Evolutionary conservation across 2,329 filamentous ascomycete species (phyloP).

Genomic region (Coleophoma crateriformis): DNA sequence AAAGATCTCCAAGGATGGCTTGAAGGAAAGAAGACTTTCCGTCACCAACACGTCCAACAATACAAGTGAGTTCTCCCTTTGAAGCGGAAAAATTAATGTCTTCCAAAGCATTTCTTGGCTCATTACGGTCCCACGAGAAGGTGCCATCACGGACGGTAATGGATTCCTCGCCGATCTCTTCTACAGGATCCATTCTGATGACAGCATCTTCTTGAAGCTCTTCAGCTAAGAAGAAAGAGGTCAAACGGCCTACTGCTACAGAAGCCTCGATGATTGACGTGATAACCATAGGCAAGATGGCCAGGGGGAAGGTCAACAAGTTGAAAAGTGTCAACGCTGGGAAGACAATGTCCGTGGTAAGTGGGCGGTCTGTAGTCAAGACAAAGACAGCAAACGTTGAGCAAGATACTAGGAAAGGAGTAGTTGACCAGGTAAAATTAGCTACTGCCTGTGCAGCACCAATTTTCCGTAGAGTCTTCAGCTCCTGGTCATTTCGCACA

Average conservation of each 20-base stretch:
- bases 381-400: slow-evolving; percentile 95
- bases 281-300: slow-evolving; percentile 95
- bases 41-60: slow-evolving; percentile 89
- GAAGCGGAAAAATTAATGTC: slow-evolving; percentile 84
- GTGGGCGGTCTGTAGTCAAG: slow-evolving; percentile 69
- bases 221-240: slow-evolving; percentile 78
- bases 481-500: slow-evolving; percentile 90
- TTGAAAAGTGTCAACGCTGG: slow-evolving; percentile 93
- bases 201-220: slow-evolving; percentile 88
- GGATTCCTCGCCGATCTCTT: slow-evolving; percentile 77
- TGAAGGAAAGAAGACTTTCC: slow-evolving; percentile 94
- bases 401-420: slow-evolving; percentile 95
- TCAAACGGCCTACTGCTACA: slow-evolving; percentile 85
- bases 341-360: slow-evolving; percentile 95
- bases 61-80: slow-evolving; percentile 88
- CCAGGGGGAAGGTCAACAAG: slow-evolving; percentile 87
- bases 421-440: slow-evolving; percentile 97
- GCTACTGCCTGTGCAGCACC: slow-evolving; percentile 89
- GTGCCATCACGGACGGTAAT: slow-evolving; percentile 77
- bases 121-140: slow-evolving; percentile 92
- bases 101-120: slow-evolving; percentile 63
- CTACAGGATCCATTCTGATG: slow-evolving; percentile 58
- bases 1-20: slow-evolving; percentile 83
- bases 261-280: slow-evolving; percentile 91
- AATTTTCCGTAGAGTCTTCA: slow-evolving; percentile 94